These are phyloP conservation scores for Wallacemonas sp. DNA, from an alignment of 208 protist species.

Conservation along the genomic window DNA sequence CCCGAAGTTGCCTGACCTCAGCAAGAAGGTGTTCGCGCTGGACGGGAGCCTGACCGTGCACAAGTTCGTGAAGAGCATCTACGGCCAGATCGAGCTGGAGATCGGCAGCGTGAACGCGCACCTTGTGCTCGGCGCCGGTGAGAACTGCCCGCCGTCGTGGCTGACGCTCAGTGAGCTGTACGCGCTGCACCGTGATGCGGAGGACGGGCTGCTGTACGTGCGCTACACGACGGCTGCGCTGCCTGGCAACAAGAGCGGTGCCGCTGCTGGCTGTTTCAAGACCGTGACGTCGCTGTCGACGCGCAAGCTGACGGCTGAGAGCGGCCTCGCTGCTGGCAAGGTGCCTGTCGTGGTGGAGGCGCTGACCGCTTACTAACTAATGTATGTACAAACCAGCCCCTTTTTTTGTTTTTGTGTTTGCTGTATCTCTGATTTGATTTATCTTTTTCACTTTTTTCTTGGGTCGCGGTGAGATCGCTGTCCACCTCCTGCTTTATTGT, in stretches of 20 bases:
- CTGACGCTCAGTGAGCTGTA: not conserved
- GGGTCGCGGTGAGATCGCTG: too few relatives aligned
- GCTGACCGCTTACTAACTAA: not conserved
- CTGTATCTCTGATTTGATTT: too few relatives aligned
- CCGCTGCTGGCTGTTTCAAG: not conserved
- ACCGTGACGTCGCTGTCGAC: not conserved
- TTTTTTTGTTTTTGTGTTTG: not conserved
- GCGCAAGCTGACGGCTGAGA: not conserved
- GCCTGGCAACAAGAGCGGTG: not conserved
- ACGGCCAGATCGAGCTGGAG: not conserved
- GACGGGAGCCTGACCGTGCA: not conserved
- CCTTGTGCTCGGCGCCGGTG: not conserved
- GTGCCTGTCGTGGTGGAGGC: conserved; percentile 9
- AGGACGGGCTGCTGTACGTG: conserved; percentile 3
- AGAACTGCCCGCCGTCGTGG: not conserved
- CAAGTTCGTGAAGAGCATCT: conserved; percentile 11
- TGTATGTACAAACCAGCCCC: not conserved
- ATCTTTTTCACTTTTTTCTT: too few relatives aligned
- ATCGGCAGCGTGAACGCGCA: conserved; percentile 12
- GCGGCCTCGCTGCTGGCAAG: not conserved
- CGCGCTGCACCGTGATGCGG: not conserved
- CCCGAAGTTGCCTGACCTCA: not conserved
- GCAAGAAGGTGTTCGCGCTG: not conserved
- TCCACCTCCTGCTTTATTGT: too few relatives aligned
- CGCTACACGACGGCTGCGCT: not conserved